Base-by-base conservation (phyloP, 192 early-diverging fungal genomes). In the Backusella sp. region DNA sequence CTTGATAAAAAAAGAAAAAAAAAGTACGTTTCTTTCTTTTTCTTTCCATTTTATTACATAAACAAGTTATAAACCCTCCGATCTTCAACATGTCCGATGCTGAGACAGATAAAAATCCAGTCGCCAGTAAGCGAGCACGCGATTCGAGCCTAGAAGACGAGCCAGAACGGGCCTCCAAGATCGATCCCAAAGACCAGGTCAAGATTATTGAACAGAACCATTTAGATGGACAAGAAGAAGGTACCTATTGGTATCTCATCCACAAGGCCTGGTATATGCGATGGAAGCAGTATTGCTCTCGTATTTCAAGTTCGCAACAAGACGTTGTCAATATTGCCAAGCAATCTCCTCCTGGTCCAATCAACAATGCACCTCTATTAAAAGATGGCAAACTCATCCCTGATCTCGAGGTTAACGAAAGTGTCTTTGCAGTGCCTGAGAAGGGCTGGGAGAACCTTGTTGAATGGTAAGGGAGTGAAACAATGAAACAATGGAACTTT, bases 171-270 rank as follows among this genome's bases (percentile, higher is more conserved):
- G 56, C 56, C 0, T 28, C 56, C 19, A 69, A 69, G 21, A 23
- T 69, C 19, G 70, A 71, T 44, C 70, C 70, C 23, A 30, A 44
- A 28, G 70, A 71, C 28, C 70, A 71, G 49, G 42, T 28, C 11
- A 71, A 71, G 28, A 26, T 44, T 26, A 84, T 70, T 84, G 80
- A 21, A 56, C 32, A 34, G 72, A 41, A 44, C 65, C 79, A 71
- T 67, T 53, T 6, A 82, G 79, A 35, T 72, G 21, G 21, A 17
- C 39, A 30, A 4, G n/a, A 71, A 34, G 76, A 76, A 5, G 85
- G 79, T 19, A 82, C 83, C 32, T 66, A 73, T 1, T 90, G 87
- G 87, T 89, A 87, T 32, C 62, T 91, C 32, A 72, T 91, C 8
- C 78, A 52, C 36, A 76, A 76, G 39, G 28, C 62, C 17, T 91